Conservation (phyloP, 129 eudicot genomes). For the Cynara cardunculus region DNA sequence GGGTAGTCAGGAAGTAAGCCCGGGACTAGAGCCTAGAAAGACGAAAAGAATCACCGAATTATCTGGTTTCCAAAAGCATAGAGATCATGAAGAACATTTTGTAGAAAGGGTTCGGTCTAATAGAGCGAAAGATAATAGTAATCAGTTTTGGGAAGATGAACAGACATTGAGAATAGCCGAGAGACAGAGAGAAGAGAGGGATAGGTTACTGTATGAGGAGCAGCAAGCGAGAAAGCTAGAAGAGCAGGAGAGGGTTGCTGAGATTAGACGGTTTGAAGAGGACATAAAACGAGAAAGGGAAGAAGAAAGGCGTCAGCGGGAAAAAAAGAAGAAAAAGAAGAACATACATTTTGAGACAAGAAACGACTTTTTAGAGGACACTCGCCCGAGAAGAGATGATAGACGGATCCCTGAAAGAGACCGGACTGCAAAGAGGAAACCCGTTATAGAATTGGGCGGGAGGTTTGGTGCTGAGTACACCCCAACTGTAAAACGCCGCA, state of each 20-base stretch:
- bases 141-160: conserved; percentile 50
- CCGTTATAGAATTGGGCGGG: conserved; percentile 45
- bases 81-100: conserved; percentile 34
- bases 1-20: conserved; percentile 61
- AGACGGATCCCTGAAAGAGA: conserved; percentile 57
- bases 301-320: conserved; percentile 63
- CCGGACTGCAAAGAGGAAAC: conserved; percentile 48
- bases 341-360: conserved; percentile 40
- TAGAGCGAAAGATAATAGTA: conserved; percentile 32
- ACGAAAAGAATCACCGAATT: conserved; percentile 70
- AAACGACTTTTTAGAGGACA: conserved; percentile 60
- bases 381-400: conserved; percentile 53
- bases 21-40: conserved; percentile 55
- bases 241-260: conserved; percentile 60
- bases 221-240: conserved; percentile 40
- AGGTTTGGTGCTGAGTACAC: conserved; percentile 50
- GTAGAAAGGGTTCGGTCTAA: conserved; percentile 31
- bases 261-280: conserved; percentile 63
- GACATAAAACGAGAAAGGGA: conserved; percentile 71
- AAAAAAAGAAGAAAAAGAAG: conserved; percentile 72
- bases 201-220: conserved; percentile 36
- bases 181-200: conserved; percentile 47
- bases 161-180: conserved; percentile 46
- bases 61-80: conserved; percentile 45
- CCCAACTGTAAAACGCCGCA: conserved; percentile 70